phyloP scores from a whole-genome alignment of 2,329 filamentous ascomycete species.

The Fusarium acutatum region DNA sequence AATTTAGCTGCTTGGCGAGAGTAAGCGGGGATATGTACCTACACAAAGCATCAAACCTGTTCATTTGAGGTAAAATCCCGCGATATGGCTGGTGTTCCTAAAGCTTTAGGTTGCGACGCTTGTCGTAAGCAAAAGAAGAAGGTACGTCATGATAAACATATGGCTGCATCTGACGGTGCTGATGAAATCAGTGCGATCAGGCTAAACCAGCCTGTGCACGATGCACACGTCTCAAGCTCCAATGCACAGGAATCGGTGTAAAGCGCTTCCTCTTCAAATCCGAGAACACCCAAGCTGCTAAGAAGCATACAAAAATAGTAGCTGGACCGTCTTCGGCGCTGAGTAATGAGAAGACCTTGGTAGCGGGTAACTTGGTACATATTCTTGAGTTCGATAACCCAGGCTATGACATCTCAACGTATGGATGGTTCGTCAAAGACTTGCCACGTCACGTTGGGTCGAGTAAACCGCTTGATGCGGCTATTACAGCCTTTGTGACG shows the following conservation, averaged over 20 bases:
- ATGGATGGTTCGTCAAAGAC: conserved; percentile 10
- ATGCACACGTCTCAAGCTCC: background rate
- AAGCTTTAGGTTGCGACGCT: background rate
- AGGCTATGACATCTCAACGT: conserved; percentile 1
- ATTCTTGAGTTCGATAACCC: background rate
- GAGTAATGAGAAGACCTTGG: background rate
- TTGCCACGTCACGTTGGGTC: background rate
- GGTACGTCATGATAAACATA: background rate
- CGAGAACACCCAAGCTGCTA: background rate
- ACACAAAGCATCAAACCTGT: background rate
- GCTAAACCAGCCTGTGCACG: conserved; percentile 1
- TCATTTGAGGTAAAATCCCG: background rate
- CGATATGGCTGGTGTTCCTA: conserved; percentile 18
- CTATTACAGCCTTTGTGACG: background rate
- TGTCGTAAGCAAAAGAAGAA: conserved; percentile 21
- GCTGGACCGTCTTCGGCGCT: background rate
- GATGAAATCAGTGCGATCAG: conserved; percentile 17
- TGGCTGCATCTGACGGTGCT: background rate
- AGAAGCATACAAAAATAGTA: background rate
- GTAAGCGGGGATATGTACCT: background rate
- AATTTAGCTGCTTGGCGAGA: background rate
- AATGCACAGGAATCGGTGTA: background rate
- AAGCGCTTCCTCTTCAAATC: conserved; percentile 14
- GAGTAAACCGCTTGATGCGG: conserved; percentile 1
- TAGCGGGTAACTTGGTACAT: background rate